These are phyloP conservation scores for Peribolospora kevripleyi DNA, from an alignment of 768 basidiomycete species.

Conservation along the genomic window DNA sequence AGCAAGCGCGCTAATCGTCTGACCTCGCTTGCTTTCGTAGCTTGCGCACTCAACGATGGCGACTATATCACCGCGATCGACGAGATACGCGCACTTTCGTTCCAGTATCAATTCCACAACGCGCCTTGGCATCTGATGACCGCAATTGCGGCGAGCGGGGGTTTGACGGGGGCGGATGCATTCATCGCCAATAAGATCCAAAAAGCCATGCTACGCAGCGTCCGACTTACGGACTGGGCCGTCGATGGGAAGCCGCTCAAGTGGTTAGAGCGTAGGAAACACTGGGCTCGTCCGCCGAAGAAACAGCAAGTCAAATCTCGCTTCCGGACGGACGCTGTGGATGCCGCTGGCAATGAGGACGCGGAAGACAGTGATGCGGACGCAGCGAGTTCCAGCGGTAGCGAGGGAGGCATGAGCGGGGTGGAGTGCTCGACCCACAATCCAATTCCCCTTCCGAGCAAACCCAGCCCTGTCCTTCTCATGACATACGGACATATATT, in stretches of 20 bases:
- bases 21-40: conserved; percentile 21
- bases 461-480: conserved; percentile 44
- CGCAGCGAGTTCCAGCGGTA: neutral
- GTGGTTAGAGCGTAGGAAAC: conserved; percentile 34
- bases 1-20: neutral
- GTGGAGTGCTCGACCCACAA: conserved; percentile 8
- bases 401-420: neutral
- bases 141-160: conserved; percentile 40
- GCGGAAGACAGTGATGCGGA: conserved; percentile 21
- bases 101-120: conserved; percentile 57
- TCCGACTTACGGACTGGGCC: conserved; percentile 42
- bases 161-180: conserved; percentile 41
- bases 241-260: conserved; percentile 39
- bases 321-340: conserved; percentile 14
- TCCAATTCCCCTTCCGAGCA: conserved; percentile 27
- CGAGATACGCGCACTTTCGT: conserved; percentile 50
- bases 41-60: conserved; percentile 41
- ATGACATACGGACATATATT: conserved; percentile 65
- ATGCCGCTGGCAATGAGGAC: conserved; percentile 18
- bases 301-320: neutral
- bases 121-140: conserved; percentile 57
- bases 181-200: conserved; percentile 57
- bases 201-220: conserved; percentile 60
- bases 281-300: neutral
- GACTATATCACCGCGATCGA: conserved; percentile 39